Base-by-base conservation (phyloP, 2,329 filamentous ascomycete species). In the Colletotrichum sp. region DNA sequence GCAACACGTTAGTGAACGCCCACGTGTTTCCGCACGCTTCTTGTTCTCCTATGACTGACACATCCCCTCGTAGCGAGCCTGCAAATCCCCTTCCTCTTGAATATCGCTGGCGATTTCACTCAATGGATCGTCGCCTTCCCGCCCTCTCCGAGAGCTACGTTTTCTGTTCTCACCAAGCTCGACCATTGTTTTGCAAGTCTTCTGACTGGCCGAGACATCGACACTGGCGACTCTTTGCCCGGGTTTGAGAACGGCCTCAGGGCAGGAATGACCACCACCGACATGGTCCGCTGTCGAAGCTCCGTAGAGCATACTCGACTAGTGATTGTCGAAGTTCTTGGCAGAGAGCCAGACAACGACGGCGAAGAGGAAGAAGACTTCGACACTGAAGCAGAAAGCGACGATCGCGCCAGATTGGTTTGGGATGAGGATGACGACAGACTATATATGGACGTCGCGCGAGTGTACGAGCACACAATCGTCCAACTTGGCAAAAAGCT, bases 261-360 rank as follows among this genome's bases (percentile, higher is more conserved):
- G 1, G 91, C 92, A 0, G 93, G 95, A 1, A 93, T 95, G 87
- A 95, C 93, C 2, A 87, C 85, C 21, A 96, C 94, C 1, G 95
- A 98, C 83, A 98, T 97, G 89, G 95, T 99, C 9, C 91, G 96
- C 55, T 94, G 96, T 78, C 94, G 94, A 81, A 95, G 94, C 80
- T 86, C 98, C 34, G 94, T 96, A 1, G 94, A 98, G 81, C 91
- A 93, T 78, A 94, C 94, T 18, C 89, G 96, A 30, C 86, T 95
- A 9, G 84, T 92, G 7, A 91, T 96, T 73, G 91, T 95, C 2
- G 92, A 94, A 75, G 90, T 92, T 18, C 90, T 95, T 87, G 90
- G 89, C 76, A 79, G 82, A 32, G 82, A 83, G 61, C 77, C 77
- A n/a, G 84, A 84, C 2, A 81, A 80, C 2, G 80, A 79, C 6